Conservation (phyloP, 495 filamentous ascomycete genomes). For the Penicillium paxilli region DNA sequence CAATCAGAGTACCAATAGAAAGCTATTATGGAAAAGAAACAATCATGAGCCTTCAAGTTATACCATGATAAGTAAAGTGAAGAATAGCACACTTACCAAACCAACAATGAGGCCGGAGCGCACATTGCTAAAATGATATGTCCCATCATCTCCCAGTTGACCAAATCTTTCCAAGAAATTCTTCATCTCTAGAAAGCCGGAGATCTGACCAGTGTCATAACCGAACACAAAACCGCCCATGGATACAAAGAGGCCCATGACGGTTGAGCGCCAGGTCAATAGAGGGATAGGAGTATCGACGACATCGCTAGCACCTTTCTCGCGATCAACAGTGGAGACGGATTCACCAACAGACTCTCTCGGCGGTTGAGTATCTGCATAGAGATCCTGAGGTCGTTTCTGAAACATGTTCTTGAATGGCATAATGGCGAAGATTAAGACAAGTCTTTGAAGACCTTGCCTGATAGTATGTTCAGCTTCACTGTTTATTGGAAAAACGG, state of each 20-base stretch:
- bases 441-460: background rate
- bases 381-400: constrained; percentile 16
- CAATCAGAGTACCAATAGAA: constrained; percentile 65
- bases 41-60: background rate
- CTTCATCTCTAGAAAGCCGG: constrained; percentile 57
- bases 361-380: constrained; percentile 3
- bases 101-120: constrained; percentile 51
- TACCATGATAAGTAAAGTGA: background rate
- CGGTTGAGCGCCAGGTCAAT: constrained; percentile 38
- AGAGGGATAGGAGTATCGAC: constrained; percentile 35
- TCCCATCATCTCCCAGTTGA: constrained; percentile 13
- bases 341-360: constrained; percentile 16
- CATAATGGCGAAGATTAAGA: constrained; percentile 8
- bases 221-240: constrained; percentile 65
- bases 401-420: constrained; percentile 18
- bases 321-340: constrained; percentile 18
- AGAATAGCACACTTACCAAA: constrained; percentile 21
- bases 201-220: constrained; percentile 46
- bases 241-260: constrained; percentile 54
- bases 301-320: constrained; percentile 21
- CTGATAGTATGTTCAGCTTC: background rate
- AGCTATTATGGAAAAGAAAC: constrained; percentile 28
- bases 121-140: constrained; percentile 44
- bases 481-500: background rate
- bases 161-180: constrained; percentile 46